phyloP scores from a whole-genome alignment of 225 moss, liverwort and hornwort species.

The Straminergon stramineum region DNA sequence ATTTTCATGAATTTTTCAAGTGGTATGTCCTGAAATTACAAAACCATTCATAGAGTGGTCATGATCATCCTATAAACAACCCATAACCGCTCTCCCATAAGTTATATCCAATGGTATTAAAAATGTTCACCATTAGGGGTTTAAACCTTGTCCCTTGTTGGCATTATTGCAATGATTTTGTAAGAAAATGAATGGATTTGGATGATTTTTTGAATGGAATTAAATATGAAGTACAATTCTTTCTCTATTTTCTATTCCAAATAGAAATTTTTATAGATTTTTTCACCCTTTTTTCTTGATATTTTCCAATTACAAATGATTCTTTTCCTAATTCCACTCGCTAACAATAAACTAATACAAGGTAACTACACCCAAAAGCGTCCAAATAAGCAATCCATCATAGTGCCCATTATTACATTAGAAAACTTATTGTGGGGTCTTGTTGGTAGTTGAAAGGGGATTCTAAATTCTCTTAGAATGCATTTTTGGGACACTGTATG shows the following conservation, averaged over 20 bases:
- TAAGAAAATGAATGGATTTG: not conserved
- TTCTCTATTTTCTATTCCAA: not conserved
- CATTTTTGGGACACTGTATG: no score
- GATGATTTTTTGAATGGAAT: not conserved
- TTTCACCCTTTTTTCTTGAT: not conserved
- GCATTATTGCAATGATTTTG: not conserved
- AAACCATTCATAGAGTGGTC: not conserved
- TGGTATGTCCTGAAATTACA: accelerated
- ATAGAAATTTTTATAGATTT: accelerated
- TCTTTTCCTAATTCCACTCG: not conserved
- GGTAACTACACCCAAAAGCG: no score
- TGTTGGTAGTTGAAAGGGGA: no score
- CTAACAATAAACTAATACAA: no score
- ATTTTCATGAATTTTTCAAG: not conserved
- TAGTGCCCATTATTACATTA: no score
- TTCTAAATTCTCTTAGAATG: no score
- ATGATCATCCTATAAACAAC: not conserved
- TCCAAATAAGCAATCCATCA: no score
- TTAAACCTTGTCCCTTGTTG: not conserved
- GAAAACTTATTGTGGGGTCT: no score
- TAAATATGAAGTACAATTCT: accelerated
- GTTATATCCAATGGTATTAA: not conserved
- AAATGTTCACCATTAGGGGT: no score
- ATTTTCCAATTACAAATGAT: not conserved
- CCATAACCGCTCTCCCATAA: not conserved